These are phyloP conservation scores for Aspergillus ellipticus DNA, from an alignment of 495 filamentous ascomycete species.

Conservation along the genomic window DNA sequence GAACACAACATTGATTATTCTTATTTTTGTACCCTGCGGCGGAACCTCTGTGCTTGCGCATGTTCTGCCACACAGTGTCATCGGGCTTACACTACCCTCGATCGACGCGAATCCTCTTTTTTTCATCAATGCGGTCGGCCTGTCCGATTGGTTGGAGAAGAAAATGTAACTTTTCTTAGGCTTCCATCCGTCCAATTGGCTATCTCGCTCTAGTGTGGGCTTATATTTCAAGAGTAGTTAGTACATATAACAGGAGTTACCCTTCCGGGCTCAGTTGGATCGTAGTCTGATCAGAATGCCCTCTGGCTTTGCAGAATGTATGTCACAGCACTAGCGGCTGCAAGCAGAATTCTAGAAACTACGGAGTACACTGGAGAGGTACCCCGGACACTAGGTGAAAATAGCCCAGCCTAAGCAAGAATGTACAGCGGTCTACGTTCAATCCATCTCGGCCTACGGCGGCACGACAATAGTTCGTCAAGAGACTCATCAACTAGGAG, in stretches of 20 bases:
- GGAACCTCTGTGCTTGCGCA: slow-evolving; percentile 80
- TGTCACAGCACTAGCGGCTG: no score
- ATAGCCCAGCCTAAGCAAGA: not conserved
- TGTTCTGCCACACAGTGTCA: slow-evolving; percentile 71
- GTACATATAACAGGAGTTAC: no score
- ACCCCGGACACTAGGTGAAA: no score
- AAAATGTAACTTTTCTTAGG: no score
- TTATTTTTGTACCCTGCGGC: slow-evolving; percentile 64
- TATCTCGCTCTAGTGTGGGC: no score
- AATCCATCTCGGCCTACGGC: not conserved
- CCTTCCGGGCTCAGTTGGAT: no score
- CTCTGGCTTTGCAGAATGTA: no score
- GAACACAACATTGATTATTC: slow-evolving; percentile 78
- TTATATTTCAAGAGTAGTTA: no score
- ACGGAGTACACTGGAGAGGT: no score
- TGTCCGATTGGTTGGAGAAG: slow-evolving; percentile 43
- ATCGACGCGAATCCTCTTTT: slow-evolving; percentile 66
- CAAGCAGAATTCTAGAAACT: no score
- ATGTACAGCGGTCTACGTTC: not conserved
- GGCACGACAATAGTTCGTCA: slow-evolving; percentile 20
- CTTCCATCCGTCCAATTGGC: no score
- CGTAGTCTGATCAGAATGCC: no score
- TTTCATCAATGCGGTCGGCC: slow-evolving; percentile 23
- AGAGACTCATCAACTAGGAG: slow-evolving; percentile 39
- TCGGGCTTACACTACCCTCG: slow-evolving; percentile 84